Evolutionary conservation across 805 yeast genomes (phyloP).

Genomic region (Ogataea sp.): DNA sequence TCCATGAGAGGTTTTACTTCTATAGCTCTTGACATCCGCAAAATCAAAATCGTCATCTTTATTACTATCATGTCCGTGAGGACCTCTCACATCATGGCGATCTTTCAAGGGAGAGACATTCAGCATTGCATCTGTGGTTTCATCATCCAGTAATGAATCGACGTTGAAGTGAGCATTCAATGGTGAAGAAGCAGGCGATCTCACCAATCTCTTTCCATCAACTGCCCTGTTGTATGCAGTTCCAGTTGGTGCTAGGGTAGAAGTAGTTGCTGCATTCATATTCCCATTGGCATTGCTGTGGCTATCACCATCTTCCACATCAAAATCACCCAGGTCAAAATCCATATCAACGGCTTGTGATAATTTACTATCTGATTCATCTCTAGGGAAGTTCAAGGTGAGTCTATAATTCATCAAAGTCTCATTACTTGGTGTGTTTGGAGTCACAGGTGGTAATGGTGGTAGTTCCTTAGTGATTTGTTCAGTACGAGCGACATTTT

Average conservation of each 20-base stretch:
- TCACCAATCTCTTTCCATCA: neutral
- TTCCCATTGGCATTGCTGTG: neutral
- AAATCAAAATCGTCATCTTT: neutral
- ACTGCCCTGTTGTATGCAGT: neutral
- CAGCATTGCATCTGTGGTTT: neutral
- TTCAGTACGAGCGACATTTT: neutral
- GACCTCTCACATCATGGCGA: neutral
- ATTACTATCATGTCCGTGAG: neutral
- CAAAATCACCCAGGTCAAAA: neutral
- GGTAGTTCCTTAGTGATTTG: neutral
- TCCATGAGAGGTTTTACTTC: neutral
- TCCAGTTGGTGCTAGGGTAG: no score
- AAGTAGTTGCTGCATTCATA: no score
- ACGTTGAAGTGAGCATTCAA: neutral
- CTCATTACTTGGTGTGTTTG: conserved; percentile 19
- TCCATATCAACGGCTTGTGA: conserved; percentile 10
- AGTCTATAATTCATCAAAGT: conserved; percentile 18
- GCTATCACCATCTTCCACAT: neutral
- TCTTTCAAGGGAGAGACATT: neutral
- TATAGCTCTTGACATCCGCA: neutral
- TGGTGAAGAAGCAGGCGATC: neutral
- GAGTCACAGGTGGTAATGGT: conserved; percentile 6
- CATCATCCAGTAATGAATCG: neutral
- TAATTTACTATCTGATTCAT: conserved; percentile 13
- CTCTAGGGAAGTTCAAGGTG: conserved; percentile 14